A percentile compares a stretch with the other conserved stretches of the same genome.
Conservation (phyloP, 2,329 filamentous ascomycete species). For the Aspergillus costaricaensis region DNA sequence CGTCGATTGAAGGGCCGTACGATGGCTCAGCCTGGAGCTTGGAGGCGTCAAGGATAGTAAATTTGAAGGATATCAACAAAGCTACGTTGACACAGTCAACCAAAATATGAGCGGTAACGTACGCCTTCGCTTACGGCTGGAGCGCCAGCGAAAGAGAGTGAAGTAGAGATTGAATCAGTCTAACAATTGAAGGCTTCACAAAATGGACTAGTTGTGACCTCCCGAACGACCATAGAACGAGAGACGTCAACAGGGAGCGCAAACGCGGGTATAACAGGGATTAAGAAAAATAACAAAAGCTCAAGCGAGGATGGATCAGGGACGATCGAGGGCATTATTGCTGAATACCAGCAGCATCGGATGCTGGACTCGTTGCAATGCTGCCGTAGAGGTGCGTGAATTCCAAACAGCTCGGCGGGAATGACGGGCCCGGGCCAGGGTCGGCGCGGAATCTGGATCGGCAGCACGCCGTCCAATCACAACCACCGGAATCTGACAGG, state of each 20-base stretch:
- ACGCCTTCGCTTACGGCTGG: background rate
- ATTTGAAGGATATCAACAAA: background rate
- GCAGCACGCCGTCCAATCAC: background rate
- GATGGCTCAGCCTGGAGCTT: background rate
- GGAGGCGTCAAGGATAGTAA: background rate
- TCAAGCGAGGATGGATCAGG: background rate
- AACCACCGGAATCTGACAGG: background rate
- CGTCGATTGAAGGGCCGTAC: background rate
- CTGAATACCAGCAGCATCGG: background rate
- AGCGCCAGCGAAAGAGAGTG: background rate
- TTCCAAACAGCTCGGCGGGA: background rate
- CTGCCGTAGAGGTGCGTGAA: background rate
- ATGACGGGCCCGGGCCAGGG: constrained; percentile 1
- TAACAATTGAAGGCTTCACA: background rate
- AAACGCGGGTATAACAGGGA: background rate
- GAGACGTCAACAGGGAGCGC: background rate
- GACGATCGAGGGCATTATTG: background rate
- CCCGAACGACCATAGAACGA: background rate
- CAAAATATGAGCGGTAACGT: background rate
- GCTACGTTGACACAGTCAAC: background rate
- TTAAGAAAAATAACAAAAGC: background rate
- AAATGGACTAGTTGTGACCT: background rate
- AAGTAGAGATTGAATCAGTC: background rate
- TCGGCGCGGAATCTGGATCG: constrained; percentile 1
- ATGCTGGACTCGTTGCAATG: background rate